Percentiles rank a stretch among this genome's conserved stretches.
phyloP scores from a whole-genome alignment of 2,329 filamentous ascomycete genomes.

The Ophiocordyceps sinensis region DNA sequence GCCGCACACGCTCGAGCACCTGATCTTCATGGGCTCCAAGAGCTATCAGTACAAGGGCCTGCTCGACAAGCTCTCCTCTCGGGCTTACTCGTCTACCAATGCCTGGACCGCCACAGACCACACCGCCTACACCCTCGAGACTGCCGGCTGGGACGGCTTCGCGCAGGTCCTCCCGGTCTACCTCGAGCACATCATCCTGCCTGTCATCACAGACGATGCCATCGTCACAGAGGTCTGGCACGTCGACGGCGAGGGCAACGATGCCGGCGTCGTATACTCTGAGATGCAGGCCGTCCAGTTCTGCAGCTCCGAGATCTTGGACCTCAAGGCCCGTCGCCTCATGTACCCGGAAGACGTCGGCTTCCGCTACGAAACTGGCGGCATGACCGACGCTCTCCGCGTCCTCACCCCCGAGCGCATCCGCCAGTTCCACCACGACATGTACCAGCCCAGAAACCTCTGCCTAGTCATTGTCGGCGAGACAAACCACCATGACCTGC shows the following conservation, averaged over 20 bases:
- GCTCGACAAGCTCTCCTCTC: constrained; percentile 82
- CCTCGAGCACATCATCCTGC: constrained; percentile 82
- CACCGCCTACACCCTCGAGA: constrained; percentile 89
- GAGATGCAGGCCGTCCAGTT: constrained; percentile 98
- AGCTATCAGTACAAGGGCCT: constrained; percentile 92
- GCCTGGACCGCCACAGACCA: constrained; percentile 96
- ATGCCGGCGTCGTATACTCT: constrained; percentile 94
- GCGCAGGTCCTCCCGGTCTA: constrained; percentile 90
- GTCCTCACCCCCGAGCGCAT: constrained; percentile 80
- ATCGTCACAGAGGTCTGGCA: constrained; percentile 96
- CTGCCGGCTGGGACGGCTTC: constrained; percentile 94
- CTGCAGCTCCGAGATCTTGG: constrained; percentile 71
- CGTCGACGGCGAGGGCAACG: constrained; percentile 81
- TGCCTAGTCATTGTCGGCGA: constrained; percentile 88
- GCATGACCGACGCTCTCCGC: constrained; percentile 84
- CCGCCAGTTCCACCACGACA: constrained; percentile 83
- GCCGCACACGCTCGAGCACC: constrained; percentile 71
- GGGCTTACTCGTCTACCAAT: constrained; percentile 88
- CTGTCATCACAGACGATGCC: constrained; percentile 80
- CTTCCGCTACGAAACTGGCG: constrained; percentile 95
- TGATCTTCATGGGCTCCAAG: constrained; percentile 82
- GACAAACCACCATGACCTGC: constrained; percentile 65
- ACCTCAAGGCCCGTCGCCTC: constrained; percentile 62
- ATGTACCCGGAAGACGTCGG: constrained; percentile 82
- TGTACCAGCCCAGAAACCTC: constrained; percentile 96